Base-by-base conservation (phyloP, 257 asterid genomes). In the Echites panduratus region DNA sequence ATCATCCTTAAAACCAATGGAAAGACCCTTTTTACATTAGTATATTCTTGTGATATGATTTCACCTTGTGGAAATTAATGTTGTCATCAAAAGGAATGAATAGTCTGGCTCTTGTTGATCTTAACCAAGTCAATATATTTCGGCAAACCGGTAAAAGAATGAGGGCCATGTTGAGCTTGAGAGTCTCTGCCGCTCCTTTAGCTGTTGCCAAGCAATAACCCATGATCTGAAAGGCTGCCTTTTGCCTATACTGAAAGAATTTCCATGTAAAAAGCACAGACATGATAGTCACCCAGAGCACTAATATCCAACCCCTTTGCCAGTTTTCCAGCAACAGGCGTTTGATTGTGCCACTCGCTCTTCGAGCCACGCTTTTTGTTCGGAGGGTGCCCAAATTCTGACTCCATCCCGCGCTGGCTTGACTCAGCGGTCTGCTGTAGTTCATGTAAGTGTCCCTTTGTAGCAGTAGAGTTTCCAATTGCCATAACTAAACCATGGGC, bases 161-260 rank as follows among this genome's bases (percentile, higher is more conserved):
- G n/a, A 92, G 82, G 17, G 98, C 98, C 96, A 92, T 88, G 88
- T 92, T 92, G 84, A 92, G 87, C 74, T 92, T 92, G 58, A 92
- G 90, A 1, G 97, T 92, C 84, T 92, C 98, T 0, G 98, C 98
- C 12, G 98, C 97, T 8, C 98, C 98, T 75, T 92, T 92, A 63
- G 98, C 97, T 5, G 96, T 92, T 12, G 97, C 72, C 41, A 90
- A 79, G 81, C 98, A 92, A 73, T 89, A 73, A 1, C 98, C 98
- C 97, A 88, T 86, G 29, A 87, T 71, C 12, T 88, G 95, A 81
- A 90, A 92, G 5, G 95, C 94, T 7, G 87, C 73, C 65, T 69
- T 83, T 32, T 68, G 89, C 74, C 83, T 71, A 75, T 92, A 88
- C 47, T 89, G 95, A 7, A 79, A 32, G 82, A 89, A 92, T 74